phyloP scores from a whole-genome alignment of 257 asterid species.

The Solanum etuberosum region DNA sequence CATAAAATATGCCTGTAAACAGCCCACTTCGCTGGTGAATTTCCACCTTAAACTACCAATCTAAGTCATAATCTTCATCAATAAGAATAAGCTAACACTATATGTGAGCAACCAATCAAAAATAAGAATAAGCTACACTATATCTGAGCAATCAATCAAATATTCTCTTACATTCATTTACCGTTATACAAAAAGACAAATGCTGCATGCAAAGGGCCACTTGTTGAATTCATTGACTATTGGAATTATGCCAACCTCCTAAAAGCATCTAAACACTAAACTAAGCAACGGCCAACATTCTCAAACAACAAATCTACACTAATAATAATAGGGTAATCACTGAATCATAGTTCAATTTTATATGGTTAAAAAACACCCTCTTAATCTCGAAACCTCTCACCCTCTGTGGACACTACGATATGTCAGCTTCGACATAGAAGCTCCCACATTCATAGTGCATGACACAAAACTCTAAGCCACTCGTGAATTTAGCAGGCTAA shows the following conservation, averaged over 20 bases:
- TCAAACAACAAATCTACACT: not conserved
- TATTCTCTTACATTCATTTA: not conserved
- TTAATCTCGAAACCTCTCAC: not conserved
- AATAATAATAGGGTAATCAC: not conserved
- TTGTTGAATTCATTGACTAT: not conserved
- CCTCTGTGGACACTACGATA: not conserved
- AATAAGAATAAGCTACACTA: not conserved
- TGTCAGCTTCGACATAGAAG: not conserved
- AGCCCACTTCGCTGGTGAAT: not conserved
- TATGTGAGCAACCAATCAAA: not conserved
- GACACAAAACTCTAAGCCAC: not conserved
- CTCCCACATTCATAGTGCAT: not conserved
- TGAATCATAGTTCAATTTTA: not conserved
- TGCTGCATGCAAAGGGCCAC: not conserved
- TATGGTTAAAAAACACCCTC: not conserved
- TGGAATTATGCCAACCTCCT: not conserved
- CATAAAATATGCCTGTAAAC: not conserved
- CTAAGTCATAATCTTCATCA: not conserved
- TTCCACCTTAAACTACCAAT: not conserved
- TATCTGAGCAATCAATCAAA: not conserved
- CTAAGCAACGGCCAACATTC: not conserved
- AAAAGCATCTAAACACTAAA: not conserved
- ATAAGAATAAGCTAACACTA: not conserved
- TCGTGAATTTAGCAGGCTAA: not conserved
- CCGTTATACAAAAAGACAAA: not conserved